Base-by-base conservation (phyloP, 306 rosid species). In the Nissolia schottii region DNA sequence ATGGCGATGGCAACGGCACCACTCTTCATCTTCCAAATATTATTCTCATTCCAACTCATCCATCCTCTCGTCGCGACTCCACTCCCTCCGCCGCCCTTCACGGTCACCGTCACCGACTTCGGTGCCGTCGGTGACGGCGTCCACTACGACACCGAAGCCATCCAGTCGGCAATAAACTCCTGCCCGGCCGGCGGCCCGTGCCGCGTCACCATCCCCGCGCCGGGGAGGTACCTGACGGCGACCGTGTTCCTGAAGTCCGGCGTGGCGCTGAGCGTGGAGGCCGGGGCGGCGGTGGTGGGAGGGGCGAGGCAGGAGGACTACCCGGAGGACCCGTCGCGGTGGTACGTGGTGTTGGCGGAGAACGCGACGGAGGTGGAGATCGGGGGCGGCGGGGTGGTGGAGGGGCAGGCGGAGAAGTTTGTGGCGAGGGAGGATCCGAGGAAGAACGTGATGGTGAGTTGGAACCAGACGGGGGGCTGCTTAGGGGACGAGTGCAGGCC, bases 381-480 rank as follows among this genome's bases (percentile, higher is more conserved):
- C 74, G 63, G 43, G 9, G 87, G 89, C 24, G 86, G 92, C 5
- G 89, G 92, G 1, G 77, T 77, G 65, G 70, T 82, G 64, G 86
- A 82, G 16, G 92, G 89, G 53, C 90, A 89, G 73, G 88, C 90
- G 2, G 10, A 55, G 79, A 59, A 46, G 35, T 87, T 83, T 4
- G 92, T 87, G 38, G 67, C 72, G 79, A 75, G 80, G 79, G 77
- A 83, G 38, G 81, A 85, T 48, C 28, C 41, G 80, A 75, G 74
- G 89, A 89, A 89, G 88, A 87, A 89, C 43, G 79, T 89, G 22
- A 89, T 89, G 96, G 92, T 89, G 28, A 89, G 96, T 54, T 89
- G 92, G 96, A 89, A 89, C 45, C 22, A 31, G 34, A 89, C 87
- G 6, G 90, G 90, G 7, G 82, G 78, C 25, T 89, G 96, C 73